Percentiles rank a stretch among this genome's conserved stretches.
phyloP scores from a whole-genome alignment of 169 alveolate species.

The Miamiensis avidus region DNA sequence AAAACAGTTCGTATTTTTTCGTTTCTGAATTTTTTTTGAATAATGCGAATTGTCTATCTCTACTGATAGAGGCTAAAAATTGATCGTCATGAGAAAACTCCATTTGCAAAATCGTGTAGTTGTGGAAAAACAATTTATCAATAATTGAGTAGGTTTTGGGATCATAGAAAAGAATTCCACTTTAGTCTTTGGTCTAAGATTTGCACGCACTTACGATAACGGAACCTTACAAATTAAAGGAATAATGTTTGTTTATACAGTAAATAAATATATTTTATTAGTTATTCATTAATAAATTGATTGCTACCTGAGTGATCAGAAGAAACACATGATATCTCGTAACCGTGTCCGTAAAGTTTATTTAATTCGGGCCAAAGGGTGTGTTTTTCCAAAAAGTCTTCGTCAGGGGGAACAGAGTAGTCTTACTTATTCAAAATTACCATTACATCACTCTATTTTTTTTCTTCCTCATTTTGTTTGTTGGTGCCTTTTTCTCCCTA shows the following conservation, averaged over 20 bases:
- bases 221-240: conserved; percentile 17
- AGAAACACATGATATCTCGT: conserved; percentile 70
- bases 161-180: conserved; percentile 78
- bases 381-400: conserved; percentile 70
- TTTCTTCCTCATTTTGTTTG: background rate
- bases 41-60: conserved; percentile 75
- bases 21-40: conserved; percentile 48
- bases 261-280: too few species aligned
- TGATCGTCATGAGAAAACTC: conserved; percentile 76
- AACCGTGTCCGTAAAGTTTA: conserved; percentile 86
- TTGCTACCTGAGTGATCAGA: conserved; percentile 60
- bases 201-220: conserved; percentile 73
- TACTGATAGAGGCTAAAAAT: conserved; percentile 64
- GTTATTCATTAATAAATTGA: too few species aligned
- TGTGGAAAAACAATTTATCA: conserved; percentile 63
- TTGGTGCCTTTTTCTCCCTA: conserved; percentile 6
- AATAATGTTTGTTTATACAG: background rate
- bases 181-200: conserved; percentile 71
- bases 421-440: background rate
- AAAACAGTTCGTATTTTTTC: conserved; percentile 29
- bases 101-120: conserved; percentile 72
- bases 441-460: background rate
- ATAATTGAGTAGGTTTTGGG: conserved; percentile 56
- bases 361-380: conserved; percentile 85
- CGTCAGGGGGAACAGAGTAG: conserved; percentile 71